Evolutionary conservation across 371 early-diverging fungal genomes (phyloP).

Genomic region (Apophysomyces sp.): DNA sequence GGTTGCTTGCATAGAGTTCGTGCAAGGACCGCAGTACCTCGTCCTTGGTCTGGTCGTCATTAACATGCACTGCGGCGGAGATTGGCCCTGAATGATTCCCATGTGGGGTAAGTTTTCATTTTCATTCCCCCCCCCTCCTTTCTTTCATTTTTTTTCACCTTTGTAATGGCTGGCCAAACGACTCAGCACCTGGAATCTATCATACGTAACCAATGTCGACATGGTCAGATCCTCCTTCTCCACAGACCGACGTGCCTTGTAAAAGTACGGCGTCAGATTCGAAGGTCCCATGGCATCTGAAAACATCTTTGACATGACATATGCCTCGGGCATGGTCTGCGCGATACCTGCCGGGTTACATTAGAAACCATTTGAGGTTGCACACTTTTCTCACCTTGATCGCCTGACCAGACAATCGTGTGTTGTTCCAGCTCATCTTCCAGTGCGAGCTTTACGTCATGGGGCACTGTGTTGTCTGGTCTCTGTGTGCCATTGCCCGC

Average conservation of each 20-base stretch:
- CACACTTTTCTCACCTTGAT: constrained; percentile 4
- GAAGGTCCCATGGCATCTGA: constrained; percentile 38
- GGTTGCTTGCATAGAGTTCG: constrained; percentile 23
- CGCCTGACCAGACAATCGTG: constrained; percentile 16
- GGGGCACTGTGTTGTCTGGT: background rate
- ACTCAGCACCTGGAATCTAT: constrained; percentile 43
- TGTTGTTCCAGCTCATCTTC: constrained; percentile 9
- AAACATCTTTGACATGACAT: constrained; percentile 44
- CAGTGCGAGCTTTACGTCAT: background rate
- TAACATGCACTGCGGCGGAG: constrained; percentile 54
- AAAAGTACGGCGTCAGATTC: constrained; percentile 43
- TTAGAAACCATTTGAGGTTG: background rate
- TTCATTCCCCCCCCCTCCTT: too few relatives aligned
- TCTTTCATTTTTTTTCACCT: constrained; percentile 15
- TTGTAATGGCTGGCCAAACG: constrained; percentile 43
- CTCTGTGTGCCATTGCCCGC: background rate
- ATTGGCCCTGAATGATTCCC: constrained; percentile 34
- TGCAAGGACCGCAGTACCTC: constrained; percentile 27
- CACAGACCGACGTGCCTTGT: constrained; percentile 19
- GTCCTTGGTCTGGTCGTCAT: constrained; percentile 38
- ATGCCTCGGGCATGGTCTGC: constrained; percentile 21
- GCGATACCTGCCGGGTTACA: constrained; percentile 7
- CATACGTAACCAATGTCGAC: constrained; percentile 45
- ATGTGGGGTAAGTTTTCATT: background rate
- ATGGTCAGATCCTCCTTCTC: constrained; percentile 32